Conservation (phyloP, 495 filamentous ascomycete species). For the Neurospora pannonica region DNA sequence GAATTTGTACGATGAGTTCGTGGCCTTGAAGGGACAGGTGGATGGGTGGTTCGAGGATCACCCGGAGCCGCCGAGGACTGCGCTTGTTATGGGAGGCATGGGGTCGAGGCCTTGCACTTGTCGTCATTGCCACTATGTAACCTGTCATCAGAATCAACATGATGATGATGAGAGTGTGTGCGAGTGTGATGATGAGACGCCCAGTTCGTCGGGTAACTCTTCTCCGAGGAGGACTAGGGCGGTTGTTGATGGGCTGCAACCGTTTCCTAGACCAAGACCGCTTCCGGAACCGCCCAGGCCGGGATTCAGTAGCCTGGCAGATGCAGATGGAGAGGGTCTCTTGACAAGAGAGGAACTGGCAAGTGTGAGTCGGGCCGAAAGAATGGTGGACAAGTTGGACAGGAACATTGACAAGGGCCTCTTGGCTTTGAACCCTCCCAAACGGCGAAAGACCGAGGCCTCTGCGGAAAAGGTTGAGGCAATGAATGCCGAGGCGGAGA, state of each 20-base stretch:
- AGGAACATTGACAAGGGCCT: neutral
- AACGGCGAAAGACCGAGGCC: neutral
- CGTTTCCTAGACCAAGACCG: neutral
- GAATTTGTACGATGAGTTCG: neutral
- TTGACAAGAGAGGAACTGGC: neutral
- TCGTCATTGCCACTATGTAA: neutral
- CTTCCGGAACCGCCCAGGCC: neutral
- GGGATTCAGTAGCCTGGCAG: neutral
- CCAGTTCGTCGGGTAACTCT: neutral
- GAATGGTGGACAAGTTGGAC: neutral
- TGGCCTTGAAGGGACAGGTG: neutral
- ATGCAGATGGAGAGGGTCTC: neutral
- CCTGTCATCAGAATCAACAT: neutral
- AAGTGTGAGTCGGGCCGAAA: neutral
- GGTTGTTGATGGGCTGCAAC: neutral
- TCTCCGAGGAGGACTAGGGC: neutral
- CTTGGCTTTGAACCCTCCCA: neutral
- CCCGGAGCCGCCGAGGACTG: neutral
- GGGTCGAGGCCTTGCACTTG: neutral
- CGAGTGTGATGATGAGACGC: neutral
- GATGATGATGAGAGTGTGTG: neutral
- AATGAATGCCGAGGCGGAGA: neutral
- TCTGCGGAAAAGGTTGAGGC: neutral
- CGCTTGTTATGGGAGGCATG: neutral
- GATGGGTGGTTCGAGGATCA: neutral